Base-by-base conservation (phyloP, 805 yeast genomes). In the Cyberlindnera maritima region DNA sequence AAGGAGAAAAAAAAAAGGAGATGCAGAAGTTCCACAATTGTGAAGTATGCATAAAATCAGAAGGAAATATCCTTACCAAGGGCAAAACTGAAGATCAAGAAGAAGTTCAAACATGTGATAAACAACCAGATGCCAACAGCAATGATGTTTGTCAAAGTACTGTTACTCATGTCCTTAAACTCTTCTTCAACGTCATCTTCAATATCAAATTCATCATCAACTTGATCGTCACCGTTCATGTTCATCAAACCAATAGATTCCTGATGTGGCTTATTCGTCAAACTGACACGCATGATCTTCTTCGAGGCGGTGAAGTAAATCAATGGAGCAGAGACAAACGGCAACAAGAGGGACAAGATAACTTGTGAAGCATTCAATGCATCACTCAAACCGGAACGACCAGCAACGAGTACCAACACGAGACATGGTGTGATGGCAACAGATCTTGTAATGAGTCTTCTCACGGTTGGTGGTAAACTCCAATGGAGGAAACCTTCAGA, bases 341-440 rank as follows among this genome's bases (percentile, higher is more conserved):
- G 97, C 47, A 90, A 71, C 45, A 90, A 72, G 34, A 90, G 62
- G 2, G 92, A 82, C 34, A 90, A 72, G 18, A 88, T 85, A 26
- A 90, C 97, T 68, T 90, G 97, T 28, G 90, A 81, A 2, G 85
- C 86, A 62, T 90, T 91, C 55, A 90, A 72, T 14, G 88, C 88
- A 17, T 77, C 78, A 20, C 87, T 76, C 41, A 90, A 68, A 0
- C 97, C 97, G 57, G 81, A 84, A 53, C 96, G 76, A 7, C 97
- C 97, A 6, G 89, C 79, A 20, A 81, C 72, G 12, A 81, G 56
- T 1, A 89, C 90, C 42, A 90, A 81, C 20, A 85, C 66, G 31
- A 90, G 70, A 69, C 97, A 90, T 3, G 97, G 97, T 1, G 85
- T 77, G 33, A 90, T 86, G 2, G 97, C 96, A 19, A 90, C 76